Evolutionary conservation across 768 basidiomycete species (phyloP).

Genomic region (Hypholoma fasciculare): DNA sequence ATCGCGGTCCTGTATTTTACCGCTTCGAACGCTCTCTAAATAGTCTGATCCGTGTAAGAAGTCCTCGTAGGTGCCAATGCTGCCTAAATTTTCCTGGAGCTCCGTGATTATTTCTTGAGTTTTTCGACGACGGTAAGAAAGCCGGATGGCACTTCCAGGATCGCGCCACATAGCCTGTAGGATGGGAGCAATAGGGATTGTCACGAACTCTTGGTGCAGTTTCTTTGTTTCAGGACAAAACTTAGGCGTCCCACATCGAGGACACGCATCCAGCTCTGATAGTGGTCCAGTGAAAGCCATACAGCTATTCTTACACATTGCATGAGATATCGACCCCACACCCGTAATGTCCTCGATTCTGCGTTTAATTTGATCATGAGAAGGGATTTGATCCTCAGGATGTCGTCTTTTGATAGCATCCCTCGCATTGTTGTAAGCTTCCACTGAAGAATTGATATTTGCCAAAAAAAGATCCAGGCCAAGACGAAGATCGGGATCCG

Average conservation of each 20-base stretch:
- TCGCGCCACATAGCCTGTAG: constrained; percentile 31
- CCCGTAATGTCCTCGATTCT: constrained; percentile 26
- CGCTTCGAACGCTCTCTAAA: too few species aligned
- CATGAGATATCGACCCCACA: constrained; percentile 23
- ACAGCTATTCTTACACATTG: constrained; percentile 44
- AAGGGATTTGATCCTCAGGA: constrained; percentile 1
- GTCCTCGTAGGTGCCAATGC: too few species aligned
- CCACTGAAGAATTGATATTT: constrained; percentile 24
- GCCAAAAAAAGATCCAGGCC: constrained; percentile 13
- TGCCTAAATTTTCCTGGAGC: too few species aligned
- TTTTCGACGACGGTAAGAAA: too few species aligned
- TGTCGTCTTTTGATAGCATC: constrained; percentile 17
- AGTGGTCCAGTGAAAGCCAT: constrained; percentile 37
- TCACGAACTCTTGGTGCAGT: constrained; percentile 24
- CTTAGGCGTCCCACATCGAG: constrained; percentile 21
- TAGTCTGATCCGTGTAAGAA: too few species aligned
- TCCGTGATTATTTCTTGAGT: too few species aligned
- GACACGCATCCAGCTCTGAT: constrained; percentile 22
- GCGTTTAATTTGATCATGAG: constrained; percentile 6
- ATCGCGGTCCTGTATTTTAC: too few species aligned
- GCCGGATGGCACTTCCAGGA: background rate
- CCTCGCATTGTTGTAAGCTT: constrained; percentile 19
- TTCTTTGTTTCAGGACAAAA: constrained; percentile 20
- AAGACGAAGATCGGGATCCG: constrained; percentile 10
- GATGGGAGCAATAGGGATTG: constrained; percentile 37